phyloP scores from a whole-genome alignment of 257 asterid genomes.

The Nicotiana obtusifolia region DNA sequence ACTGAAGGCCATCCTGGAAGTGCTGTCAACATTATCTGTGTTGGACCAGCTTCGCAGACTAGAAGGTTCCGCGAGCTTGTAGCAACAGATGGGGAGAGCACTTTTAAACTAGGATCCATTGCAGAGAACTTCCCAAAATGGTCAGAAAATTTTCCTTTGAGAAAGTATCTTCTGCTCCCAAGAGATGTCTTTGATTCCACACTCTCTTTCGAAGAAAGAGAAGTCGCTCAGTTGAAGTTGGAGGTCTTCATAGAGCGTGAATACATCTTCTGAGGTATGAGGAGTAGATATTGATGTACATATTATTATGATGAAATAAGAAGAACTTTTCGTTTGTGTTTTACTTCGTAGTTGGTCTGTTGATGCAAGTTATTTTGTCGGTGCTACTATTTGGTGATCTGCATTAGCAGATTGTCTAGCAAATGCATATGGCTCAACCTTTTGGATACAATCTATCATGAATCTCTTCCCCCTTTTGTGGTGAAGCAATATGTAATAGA shows the following conservation, averaged over 20 bases:
- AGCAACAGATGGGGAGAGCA: conserved; percentile 34
- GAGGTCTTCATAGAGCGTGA: conserved; percentile 31
- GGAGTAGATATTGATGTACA: not conserved
- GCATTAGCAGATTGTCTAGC: no score
- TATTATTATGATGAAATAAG: not conserved
- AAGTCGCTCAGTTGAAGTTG: conserved; percentile 25
- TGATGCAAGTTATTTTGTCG: not conserved
- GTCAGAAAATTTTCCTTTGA: conserved; percentile 19
- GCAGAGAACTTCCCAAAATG: conserved; percentile 34
- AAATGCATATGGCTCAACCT: no score
- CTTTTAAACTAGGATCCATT: conserved; percentile 28
- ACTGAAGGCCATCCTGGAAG: conserved; percentile 28
- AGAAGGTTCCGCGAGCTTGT: conserved; percentile 24
- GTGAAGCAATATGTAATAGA: no score
- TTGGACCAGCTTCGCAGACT: conserved; percentile 37
- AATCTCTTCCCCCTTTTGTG: no score
- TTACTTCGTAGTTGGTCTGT: not conserved
- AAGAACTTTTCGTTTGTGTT: not conserved
- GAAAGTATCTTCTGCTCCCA: conserved; percentile 45
- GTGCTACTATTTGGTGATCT: no score
- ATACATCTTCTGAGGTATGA: not conserved
- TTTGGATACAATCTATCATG: no score
- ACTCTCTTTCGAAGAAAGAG: no score
- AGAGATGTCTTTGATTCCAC: conserved; percentile 10
- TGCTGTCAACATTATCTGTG: conserved; percentile 32